Evolutionary conservation across 2,329 filamentous ascomycete species (phyloP).

Genomic region (Aspergillus eucalypticola): DNA sequence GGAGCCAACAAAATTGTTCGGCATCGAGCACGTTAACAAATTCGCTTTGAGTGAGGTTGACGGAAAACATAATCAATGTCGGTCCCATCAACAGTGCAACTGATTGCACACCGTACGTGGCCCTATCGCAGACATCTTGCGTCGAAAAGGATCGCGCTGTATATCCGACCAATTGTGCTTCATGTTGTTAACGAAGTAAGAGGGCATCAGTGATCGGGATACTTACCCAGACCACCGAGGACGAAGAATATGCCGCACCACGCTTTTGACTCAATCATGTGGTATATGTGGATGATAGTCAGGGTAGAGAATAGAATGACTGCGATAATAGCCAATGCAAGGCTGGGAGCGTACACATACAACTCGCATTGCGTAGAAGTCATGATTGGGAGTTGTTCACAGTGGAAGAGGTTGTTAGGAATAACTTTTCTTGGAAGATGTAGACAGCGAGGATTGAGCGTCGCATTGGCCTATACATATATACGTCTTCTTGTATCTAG

Average conservation of each 20-base stretch:
- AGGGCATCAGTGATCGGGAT: background rate
- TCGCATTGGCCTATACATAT: too few relatives aligned
- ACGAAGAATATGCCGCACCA: background rate
- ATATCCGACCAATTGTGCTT: background rate
- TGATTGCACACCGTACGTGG: background rate
- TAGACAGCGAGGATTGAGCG: too few relatives aligned
- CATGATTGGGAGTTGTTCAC: too few relatives aligned
- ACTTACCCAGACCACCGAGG: background rate
- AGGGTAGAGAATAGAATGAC: background rate
- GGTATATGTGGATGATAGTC: background rate
- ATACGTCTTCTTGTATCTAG: too few relatives aligned
- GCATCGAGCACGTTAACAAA: background rate
- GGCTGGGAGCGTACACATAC: background rate
- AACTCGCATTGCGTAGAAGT: too few relatives aligned
- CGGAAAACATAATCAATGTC: background rate
- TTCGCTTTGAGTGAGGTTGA: background rate
- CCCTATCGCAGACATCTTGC: background rate
- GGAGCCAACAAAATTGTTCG: background rate
- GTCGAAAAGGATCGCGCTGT: background rate
- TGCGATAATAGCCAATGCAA: background rate
- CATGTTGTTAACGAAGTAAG: background rate
- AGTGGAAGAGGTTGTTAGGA: too few relatives aligned
- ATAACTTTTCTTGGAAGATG: too few relatives aligned
- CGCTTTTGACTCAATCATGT: background rate
- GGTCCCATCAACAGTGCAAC: background rate